A percentile compares a stretch with the other conserved stretches of the same genome.
These are phyloP conservation scores for Asterionellopsis glacialis DNA, from an alignment of 108 stramenopile genomes.

Conservation along the genomic window DNA sequence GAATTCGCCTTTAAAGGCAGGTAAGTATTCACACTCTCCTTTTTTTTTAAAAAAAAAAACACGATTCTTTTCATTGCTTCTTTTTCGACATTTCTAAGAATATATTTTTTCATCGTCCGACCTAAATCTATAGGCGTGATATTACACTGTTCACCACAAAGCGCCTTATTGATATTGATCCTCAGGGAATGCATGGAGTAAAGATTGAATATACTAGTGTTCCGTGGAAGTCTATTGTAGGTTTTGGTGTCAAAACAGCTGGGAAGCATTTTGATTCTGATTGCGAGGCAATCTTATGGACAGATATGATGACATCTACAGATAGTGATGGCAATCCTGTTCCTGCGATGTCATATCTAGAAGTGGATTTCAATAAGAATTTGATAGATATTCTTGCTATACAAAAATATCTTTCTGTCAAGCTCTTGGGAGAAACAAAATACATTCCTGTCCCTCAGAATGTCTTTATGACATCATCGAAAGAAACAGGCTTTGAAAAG, in stretches of 20 bases:
- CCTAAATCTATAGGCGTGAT: constrained; percentile 36
- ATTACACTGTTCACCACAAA: constrained; percentile 58
- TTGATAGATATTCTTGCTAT: constrained; percentile 49
- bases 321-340: constrained; percentile 6
- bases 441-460: constrained; percentile 12
- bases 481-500: constrained; percentile 27
- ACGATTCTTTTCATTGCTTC: no score
- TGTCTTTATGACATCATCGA: constrained; percentile 20
- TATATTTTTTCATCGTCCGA: constrained; percentile 28
- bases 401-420: constrained; percentile 44
- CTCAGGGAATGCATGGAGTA: constrained; percentile 52
- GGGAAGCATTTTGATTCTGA: constrained; percentile 55
- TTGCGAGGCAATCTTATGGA: constrained; percentile 47
- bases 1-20: constrained; percentile 58
- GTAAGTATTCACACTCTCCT: constrained; percentile 41
- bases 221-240: constrained; percentile 41
- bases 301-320: constrained; percentile 52
- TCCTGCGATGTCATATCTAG: constrained; percentile 26
- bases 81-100: neutral
- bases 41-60: neutral
- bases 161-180: constrained; percentile 51
- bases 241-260: constrained; percentile 40
- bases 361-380: constrained; percentile 73
- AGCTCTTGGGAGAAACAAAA: neutral
- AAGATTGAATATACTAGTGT: constrained; percentile 52